phyloP scores from a whole-genome alignment of 495 filamentous ascomycete genomes.

The Talaromyces adpressus region DNA sequence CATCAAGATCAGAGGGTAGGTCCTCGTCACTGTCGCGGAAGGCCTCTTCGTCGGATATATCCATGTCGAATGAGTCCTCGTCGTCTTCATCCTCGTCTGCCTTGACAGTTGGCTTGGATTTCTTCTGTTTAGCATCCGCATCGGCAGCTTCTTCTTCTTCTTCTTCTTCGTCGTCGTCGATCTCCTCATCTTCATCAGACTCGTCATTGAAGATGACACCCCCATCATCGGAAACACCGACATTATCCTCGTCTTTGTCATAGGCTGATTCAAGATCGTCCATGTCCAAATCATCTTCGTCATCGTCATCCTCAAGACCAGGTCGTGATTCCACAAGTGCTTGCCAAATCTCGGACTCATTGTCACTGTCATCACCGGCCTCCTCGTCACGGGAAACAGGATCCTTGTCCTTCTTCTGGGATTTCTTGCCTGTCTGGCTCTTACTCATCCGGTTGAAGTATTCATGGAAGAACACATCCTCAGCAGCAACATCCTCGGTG shows the following conservation, averaged over 20 bases:
- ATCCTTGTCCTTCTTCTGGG: constrained; percentile 45
- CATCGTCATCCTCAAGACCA: constrained; percentile 65
- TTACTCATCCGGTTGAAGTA: constrained; percentile 84
- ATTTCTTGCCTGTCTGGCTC: constrained; percentile 46
- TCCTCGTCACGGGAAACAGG: constrained; percentile 16
- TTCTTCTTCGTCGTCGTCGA: constrained; percentile 31
- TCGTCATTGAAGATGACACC: constrained; percentile 45
- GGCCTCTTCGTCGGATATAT: constrained; percentile 45
- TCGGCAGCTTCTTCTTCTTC: constrained; percentile 33
- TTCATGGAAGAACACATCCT: constrained; percentile 96
- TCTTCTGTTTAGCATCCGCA: constrained; percentile 20
- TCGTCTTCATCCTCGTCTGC: constrained; percentile 39
- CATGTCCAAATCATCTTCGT: constrained; percentile 57
- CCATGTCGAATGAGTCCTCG: constrained; percentile 42
- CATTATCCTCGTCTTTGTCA: constrained; percentile 40
- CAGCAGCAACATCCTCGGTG: constrained; percentile 73
- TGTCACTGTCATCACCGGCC: constrained; percentile 24
- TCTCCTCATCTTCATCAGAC: constrained; percentile 40
- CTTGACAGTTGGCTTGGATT: constrained; percentile 29
- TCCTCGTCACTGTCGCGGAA: constrained; percentile 50
- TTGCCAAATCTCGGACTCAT: constrained; percentile 82
- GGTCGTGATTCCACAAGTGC: constrained; percentile 75
- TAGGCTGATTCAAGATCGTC: constrained; percentile 56
- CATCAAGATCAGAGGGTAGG: constrained; percentile 45
- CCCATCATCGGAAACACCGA: constrained; percentile 43